Conservation (phyloP, 805 yeast species). For the Candida jianshihensis region DNA sequence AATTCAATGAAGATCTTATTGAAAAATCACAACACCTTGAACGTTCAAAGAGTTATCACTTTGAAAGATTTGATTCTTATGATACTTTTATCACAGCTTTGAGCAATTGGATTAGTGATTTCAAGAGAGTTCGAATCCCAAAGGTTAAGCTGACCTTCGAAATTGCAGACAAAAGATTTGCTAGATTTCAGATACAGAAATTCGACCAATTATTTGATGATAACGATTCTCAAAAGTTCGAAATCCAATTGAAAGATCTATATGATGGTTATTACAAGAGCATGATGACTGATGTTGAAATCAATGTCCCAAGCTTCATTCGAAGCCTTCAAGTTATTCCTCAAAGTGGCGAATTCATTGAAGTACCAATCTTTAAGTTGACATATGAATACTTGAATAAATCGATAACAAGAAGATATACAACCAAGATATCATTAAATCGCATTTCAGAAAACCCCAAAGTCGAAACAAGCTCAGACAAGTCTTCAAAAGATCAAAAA, state of each 20-base stretch:
- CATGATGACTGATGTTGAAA: conserved; percentile 9
- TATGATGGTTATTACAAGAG: conserved; percentile 19
- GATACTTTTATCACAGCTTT: not conserved
- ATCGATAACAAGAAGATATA: conserved; percentile 1
- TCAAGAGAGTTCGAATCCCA: conserved; percentile 9
- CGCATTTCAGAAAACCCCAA: not conserved
- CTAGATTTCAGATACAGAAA: not conserved
- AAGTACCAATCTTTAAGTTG: conserved; percentile 12
- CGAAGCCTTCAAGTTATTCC: not conserved
- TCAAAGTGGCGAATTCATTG: conserved; percentile 4
- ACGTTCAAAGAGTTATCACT: conserved; percentile 7
- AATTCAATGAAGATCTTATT: conserved; percentile 3
- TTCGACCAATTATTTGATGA: not conserved
- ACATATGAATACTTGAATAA: conserved; percentile 3
- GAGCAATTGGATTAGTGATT: conserved; percentile 1
- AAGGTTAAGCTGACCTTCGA: conserved; percentile 5
- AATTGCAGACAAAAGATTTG: conserved; percentile 4
- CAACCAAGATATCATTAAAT: conserved; percentile 6
- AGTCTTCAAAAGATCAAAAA: too few species aligned
- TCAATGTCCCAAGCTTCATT: conserved; percentile 7
- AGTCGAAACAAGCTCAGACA: too few species aligned
- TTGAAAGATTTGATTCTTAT: conserved; percentile 7
- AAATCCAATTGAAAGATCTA: conserved; percentile 11
- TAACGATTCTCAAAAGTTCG: not conserved
- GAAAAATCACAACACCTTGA: conserved; percentile 1